Percentiles rank a stretch among this genome's conserved stretches.
These are phyloP conservation scores for Dovyalis caffra DNA, from an alignment of 345 rosid genomes.

Conservation along the genomic window DNA sequence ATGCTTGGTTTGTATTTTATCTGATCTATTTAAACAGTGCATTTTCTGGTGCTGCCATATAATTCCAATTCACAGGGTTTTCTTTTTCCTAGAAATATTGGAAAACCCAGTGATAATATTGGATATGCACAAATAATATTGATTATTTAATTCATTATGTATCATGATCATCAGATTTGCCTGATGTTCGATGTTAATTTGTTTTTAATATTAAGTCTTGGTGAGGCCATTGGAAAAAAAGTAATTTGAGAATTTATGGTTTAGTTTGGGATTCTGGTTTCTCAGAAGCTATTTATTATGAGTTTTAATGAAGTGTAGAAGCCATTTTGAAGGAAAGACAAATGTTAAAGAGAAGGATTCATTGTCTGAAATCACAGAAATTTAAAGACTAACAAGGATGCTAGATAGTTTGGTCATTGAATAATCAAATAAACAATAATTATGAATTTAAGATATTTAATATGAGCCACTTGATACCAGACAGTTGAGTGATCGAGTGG, in stretches of 20 bases:
- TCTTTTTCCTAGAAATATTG: not conserved
- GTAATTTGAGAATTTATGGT: not conserved
- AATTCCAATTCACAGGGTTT: not conserved
- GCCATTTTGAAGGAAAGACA: not conserved
- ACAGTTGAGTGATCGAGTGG: not conserved
- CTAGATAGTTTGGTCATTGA: not conserved
- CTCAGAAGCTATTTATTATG: not conserved
- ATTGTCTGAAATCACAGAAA: not conserved
- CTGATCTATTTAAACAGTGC: not conserved
- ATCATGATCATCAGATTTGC: not conserved
- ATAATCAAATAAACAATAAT: not conserved
- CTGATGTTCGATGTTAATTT: not conserved
- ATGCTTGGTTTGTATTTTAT: constrained; percentile 53
- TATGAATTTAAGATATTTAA: not conserved
- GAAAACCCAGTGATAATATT: not conserved
- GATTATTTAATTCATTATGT: not conserved
- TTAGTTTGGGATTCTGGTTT: too few relatives aligned
- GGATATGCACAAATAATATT: not conserved
- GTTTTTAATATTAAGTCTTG: not conserved
- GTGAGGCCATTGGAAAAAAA: not conserved
- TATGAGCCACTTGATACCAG: not conserved
- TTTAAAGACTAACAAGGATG: not conserved
- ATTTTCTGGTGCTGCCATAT: not conserved
- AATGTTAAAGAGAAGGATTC: not conserved
- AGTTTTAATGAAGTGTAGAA: not conserved